A percentile compares a stretch with the other conserved stretches of the same genome.
Conservation (phyloP, 2,329 filamentous ascomycete species). For the Penicillium sp. region DNA sequence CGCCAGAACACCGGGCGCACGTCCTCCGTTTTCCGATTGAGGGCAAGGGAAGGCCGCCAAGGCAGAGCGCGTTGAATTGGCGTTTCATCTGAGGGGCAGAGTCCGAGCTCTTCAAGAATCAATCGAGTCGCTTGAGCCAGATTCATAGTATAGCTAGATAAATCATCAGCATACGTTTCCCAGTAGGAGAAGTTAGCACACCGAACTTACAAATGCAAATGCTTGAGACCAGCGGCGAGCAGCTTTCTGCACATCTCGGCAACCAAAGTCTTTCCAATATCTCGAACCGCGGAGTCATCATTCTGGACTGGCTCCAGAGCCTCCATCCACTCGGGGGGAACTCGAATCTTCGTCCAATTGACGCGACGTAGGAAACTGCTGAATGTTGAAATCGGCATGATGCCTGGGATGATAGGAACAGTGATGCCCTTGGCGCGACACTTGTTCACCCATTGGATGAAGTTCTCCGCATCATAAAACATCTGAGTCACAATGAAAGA, state of each 20-base stretch:
- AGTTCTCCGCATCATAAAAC: slow-evolving; percentile 98
- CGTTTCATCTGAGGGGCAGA: slow-evolving; percentile 72
- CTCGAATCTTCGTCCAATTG: slow-evolving; percentile 81
- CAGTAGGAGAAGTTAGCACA: not conserved
- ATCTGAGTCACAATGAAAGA: slow-evolving; percentile 97
- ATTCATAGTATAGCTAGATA: slow-evolving; percentile 86
- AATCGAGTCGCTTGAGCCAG: slow-evolving; percentile 89
- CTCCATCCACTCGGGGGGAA: slow-evolving; percentile 76
- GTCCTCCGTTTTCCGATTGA: slow-evolving; percentile 86
- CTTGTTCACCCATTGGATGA: slow-evolving; percentile 83
- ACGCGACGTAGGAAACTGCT: slow-evolving; percentile 86
- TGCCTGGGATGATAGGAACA: slow-evolving; percentile 78
- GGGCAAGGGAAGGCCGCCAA: slow-evolving; percentile 90
- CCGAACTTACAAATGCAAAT: slow-evolving; percentile 72
- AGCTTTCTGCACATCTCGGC: slow-evolving; percentile 87
- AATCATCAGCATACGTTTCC: not conserved
- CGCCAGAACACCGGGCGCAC: slow-evolving; percentile 98
- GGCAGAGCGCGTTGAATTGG: slow-evolving; percentile 86
- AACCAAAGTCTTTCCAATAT: slow-evolving; percentile 81
- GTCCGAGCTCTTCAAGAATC: slow-evolving; percentile 83
- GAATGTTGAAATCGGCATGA: slow-evolving; percentile 94
- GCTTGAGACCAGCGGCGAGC: slow-evolving; percentile 73
- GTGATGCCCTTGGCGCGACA: slow-evolving; percentile 80
- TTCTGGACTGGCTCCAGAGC: slow-evolving; percentile 91
- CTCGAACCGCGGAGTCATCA: slow-evolving; percentile 86